Base-by-base conservation (phyloP, 352 stramenopile species). In the Phytopythium ostracodes region DNA sequence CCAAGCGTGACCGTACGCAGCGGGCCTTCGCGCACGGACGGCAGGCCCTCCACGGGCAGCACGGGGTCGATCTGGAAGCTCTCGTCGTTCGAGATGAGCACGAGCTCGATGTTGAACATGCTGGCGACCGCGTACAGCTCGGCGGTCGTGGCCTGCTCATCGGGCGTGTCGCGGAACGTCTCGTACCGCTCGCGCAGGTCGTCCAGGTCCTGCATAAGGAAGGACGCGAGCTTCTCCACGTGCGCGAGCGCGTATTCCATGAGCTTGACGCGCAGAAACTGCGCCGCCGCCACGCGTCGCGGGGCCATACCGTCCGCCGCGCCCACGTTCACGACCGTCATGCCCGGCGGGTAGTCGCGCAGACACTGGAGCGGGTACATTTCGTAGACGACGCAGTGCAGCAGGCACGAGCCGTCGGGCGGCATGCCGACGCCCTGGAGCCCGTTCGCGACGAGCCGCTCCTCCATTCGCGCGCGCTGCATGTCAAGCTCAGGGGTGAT, bases 361-460 rank as follows among this genome's bases (percentile, higher is more conserved):
- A 94, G 72, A 60, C 77, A 92, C 60, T 91, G 84, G 20, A 94
- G 63, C 54, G 84, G 84, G 57, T 88, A 94, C 77, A 94, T 90
- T 47, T 94, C 84, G 67, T 92, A 94, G 24, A 94, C 82, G 60
- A 94, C 69, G 59, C 84, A 94, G 67, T 94, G 84, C 44, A 94
- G 73, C 61, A 94, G 61, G 57, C 84, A 94, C 9, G 84, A 94
- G 15, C 84, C 84, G 56, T 94, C 84, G 2, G 84, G 84, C 0
- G 84, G 84, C 84, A 94, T 94, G 17, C 84, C 82, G 0, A 94
- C 84, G 56, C 84, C 84, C 54, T 87, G 68, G 1, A 94, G 70
- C 0, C 81, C 84, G 24, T 74, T 62, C 50, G 85, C 72, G 27
- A 86, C 60, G 20, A 94, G 70, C 57, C 87, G 74, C 20, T 84